Base-by-base conservation (phyloP, 495 filamentous ascomycete genomes). In the Penicillium paradoxum region DNA sequence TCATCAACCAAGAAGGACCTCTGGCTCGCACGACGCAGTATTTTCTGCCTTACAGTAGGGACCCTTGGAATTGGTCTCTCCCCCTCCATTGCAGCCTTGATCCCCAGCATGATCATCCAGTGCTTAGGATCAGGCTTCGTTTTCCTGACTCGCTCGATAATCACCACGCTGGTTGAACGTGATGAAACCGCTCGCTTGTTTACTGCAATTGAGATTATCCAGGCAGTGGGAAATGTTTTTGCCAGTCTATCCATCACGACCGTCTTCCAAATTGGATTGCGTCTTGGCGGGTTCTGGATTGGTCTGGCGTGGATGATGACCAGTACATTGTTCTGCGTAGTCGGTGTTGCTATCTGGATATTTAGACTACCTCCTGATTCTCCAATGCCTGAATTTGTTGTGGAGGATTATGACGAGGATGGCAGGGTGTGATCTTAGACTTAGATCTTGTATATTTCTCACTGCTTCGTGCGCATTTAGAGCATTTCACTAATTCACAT, bases 161-260 rank as follows among this genome's bases (percentile, higher is more conserved):
- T 80, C 15, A 81, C 79, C 2, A 73, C 73, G 0, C 65, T 81
- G 11, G 79, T 84, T 11, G 61, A 78, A 18, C 66, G 73, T 0
- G 68, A 79, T 14, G 73, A 83, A 46, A 80, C 79, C 0, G 80
- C 81, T 8, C 70, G 80, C 3, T 60, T 83, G 13, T 83, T 79
- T 50, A 79, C 77, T 0, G 66, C 83, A 30, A 75, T 85, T 45
- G 78, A 76, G 53, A 74, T 84, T 10, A 54, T 81, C 13, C 81
- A 85, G 55, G 76, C 77, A 0, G 44, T 79, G 19, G 79, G 80
- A 13, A 71, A 70, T n/a, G 71, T 85, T 19, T 66, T 79, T 22
- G 80, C 76, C 3, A 78, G 78, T 14, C 65, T 81, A 0, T 61
- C 78, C 0, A 69, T 83, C 48, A 83, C 82, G 0, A 67, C 66